Evolutionary conservation across 2,329 filamentous ascomycete genomes (phyloP), one percentile per base, ranked within the genome.

Genomic region (Huntiella savannae): DNA sequence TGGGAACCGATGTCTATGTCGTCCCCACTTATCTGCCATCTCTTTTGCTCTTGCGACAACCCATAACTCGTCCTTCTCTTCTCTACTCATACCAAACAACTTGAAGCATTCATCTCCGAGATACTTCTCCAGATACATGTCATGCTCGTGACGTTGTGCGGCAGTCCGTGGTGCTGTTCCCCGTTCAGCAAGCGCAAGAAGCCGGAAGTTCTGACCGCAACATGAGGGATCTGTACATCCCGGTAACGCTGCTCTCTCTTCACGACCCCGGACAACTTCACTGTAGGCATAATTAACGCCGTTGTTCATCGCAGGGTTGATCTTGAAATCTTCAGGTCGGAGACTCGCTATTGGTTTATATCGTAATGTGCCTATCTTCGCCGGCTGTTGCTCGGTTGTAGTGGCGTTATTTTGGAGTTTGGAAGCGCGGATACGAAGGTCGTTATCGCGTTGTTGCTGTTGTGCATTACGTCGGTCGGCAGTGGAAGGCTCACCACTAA

Each of bases 141-240:
- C 58, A 51, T 74, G 69, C 32, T 67, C 63, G 50, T 62, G 48
- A 35, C 57, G 50, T 56, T 61, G 55, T 52, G 55, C 50, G 35
- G 56, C 34, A 13, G 58, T 58, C 49, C 69, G 52, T 17, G 63
- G 60, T 2, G 57, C 53, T 36, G 61, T 56, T 12, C 60, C 62
- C 4, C 68, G 67, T 49, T 70, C 66, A 1, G 66, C 66, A 8
- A 64, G 56, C 22, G 81, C 82, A 55, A 86, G 67, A n/a, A 69
- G 67, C 16, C 75, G 71, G 54, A 86, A 85, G 5, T 74, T 65
- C 37, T 73, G 73, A 15, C 83, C 82, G 54, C 85, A 92, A 60
- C 87, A 95, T 47, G 77, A 70, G 40, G 77, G 67, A 45, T 80
- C 75, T 2, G 75, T 79, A 57, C 87, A 94, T 10, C 82, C 82